Conservation (phyloP, 1,139 yeast species). For the Hansenula lynferdii region DNA sequence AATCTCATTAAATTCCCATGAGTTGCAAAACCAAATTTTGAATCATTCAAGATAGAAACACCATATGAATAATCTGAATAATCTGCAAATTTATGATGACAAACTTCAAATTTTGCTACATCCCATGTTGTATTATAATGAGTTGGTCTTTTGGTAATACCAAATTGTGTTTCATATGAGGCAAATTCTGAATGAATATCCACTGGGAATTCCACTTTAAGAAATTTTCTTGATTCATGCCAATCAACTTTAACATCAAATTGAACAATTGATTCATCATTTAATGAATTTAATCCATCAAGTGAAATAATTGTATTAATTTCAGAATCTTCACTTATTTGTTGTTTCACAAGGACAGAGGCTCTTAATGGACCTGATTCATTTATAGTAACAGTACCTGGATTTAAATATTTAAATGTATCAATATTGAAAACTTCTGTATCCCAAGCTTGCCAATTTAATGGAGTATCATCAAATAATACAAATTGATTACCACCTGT, state of each 20-base stretch:
- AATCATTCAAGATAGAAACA: conserved; percentile 78
- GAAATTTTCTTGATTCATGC: conserved; percentile 83
- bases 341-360: conserved; percentile 55
- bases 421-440: conserved; percentile 84
- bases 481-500: conserved; percentile 75
- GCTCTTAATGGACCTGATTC: conserved; percentile 55
- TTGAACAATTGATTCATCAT: conserved; percentile 33
- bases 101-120: conserved; percentile 92
- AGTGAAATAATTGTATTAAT: conserved; percentile 70
- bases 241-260: conserved; percentile 74
- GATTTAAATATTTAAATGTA: conserved; percentile 48
- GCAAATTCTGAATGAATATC: conserved; percentile 73
- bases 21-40: conserved; percentile 87
- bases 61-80: conserved; percentile 84
- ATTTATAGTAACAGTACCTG: conserved; percentile 46
- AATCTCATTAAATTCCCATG: conserved; percentile 88
- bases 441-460: conserved; percentile 96
- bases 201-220: conserved; percentile 94
- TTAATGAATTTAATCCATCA: conserved; percentile 41
- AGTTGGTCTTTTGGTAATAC: conserved; percentile 85
- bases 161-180: conserved; percentile 90
- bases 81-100: conserved; percentile 92
- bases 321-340: conserved; percentile 50
- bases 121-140: conserved; percentile 96
- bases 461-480: conserved; percentile 83